A percentile compares a stretch with the other conserved stretches of the same genome.
Conservation (phyloP, 805 yeast genomes). For the Starmerella ratchasimensis region DNA sequence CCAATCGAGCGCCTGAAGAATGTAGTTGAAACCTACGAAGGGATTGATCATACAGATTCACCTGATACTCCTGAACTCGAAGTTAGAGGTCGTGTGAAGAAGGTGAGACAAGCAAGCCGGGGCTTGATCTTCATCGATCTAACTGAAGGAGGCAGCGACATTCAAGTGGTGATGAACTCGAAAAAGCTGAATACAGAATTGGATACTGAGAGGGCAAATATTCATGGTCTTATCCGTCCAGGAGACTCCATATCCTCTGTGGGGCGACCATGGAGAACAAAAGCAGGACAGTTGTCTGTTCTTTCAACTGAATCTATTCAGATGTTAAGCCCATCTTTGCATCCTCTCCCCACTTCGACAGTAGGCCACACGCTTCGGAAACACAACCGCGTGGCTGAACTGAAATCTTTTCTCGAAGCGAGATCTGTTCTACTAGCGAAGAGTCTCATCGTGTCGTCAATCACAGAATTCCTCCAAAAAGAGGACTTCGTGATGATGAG, state of each 20-base stretch:
- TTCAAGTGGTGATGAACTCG: slow-evolving; percentile 52
- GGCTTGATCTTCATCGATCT: slow-evolving; percentile 59
- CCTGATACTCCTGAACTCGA: slow-evolving; percentile 12
- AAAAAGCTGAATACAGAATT: slow-evolving; percentile 30
- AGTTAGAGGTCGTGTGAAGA: slow-evolving; percentile 38
- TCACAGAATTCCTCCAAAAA: slow-evolving; percentile 43
- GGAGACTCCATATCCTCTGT: slow-evolving; percentile 59
- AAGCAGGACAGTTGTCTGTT: slow-evolving; percentile 65
- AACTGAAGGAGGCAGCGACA: slow-evolving; percentile 35
- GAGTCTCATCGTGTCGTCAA: slow-evolving; percentile 37
- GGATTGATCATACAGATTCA: slow-evolving; percentile 7
- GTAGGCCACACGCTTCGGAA: slow-evolving; percentile 43
- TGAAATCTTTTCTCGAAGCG: slow-evolving; percentile 44
- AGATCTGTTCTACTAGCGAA: slow-evolving; percentile 38
- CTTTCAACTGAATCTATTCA: slow-evolving; percentile 38
- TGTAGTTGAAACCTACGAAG: neutral
- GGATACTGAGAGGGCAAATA: slow-evolving; percentile 32
- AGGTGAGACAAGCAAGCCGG: slow-evolving; percentile 52
- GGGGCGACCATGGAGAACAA: slow-evolving; percentile 66
- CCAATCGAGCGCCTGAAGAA: slow-evolving; percentile 3
- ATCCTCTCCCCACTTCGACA: slow-evolving; percentile 54
- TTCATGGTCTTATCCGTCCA: slow-evolving; percentile 33
- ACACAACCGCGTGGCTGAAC: slow-evolving; percentile 59
- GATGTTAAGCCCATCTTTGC: slow-evolving; percentile 55
- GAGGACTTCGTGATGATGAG: slow-evolving; percentile 58